A percentile compares a stretch with the other conserved stretches of the same genome.
phyloP scores from a whole-genome alignment of 768 basidiomycete species.

The Nidularia sp. region DNA sequence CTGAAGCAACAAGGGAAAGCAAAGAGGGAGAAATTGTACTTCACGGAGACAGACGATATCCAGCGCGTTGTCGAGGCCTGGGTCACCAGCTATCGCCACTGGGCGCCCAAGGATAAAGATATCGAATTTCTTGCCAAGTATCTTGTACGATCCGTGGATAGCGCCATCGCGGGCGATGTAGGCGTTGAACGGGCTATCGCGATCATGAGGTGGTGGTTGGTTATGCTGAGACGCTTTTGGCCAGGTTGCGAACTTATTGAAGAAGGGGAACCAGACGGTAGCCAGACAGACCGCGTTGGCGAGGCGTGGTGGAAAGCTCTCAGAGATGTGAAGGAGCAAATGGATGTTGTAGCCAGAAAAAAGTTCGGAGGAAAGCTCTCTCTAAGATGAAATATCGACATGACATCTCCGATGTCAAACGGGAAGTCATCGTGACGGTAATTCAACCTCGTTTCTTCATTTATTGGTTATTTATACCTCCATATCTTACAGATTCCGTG shows the following conservation, averaged over 20 bases:
- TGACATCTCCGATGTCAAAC: neutral
- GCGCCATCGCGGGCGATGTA: conserved; percentile 46
- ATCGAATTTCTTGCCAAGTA: conserved; percentile 73
- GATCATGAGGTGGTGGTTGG: conserved; percentile 81
- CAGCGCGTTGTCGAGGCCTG: conserved; percentile 70
- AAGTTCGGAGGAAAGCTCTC: conserved; percentile 73
- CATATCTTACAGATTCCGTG: neutral
- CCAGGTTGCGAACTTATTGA: conserved; percentile 47
- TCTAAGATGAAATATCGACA: conserved; percentile 39
- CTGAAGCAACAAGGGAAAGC: conserved; percentile 57
- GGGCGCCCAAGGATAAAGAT: conserved; percentile 70
- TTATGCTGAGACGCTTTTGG: conserved; percentile 65
- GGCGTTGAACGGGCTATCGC: conserved; percentile 67
- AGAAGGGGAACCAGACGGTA: conserved; percentile 24
- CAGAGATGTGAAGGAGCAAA: conserved; percentile 57
- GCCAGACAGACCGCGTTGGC: conserved; percentile 43
- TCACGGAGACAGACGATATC: conserved; percentile 68
- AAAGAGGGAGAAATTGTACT: conserved; percentile 51
- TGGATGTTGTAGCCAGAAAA: conserved; percentile 62
- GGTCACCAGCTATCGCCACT: conserved; percentile 60
- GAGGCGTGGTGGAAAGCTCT: conserved; percentile 83
- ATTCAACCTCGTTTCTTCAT: neutral
- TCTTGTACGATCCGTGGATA: conserved; percentile 63
- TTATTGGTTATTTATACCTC: neutral
- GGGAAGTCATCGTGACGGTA: neutral